phyloP scores from a whole-genome alignment of 176 grass and related monocot genomes.

The Carex parvula region DNA sequence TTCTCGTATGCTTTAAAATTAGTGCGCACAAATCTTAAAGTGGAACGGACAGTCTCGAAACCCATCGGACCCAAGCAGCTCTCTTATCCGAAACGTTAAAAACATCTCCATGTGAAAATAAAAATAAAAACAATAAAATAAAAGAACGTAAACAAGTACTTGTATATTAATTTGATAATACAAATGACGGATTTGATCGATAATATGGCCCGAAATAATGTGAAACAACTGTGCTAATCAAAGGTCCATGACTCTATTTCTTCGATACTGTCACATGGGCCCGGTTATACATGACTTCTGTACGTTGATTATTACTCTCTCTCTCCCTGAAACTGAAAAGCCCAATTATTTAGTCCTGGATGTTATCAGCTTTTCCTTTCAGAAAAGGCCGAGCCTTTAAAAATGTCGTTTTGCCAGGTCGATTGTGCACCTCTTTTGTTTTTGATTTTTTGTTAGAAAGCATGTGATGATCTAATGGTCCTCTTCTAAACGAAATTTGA shows the following conservation, averaged over 20 bases:
- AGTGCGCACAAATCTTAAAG: no score
- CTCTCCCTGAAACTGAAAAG: no score
- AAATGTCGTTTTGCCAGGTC: conserved; percentile 6
- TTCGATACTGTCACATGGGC: neutral
- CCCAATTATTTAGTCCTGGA: neutral
- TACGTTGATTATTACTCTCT: no score
- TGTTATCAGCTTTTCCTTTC: neutral
- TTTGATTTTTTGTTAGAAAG: neutral
- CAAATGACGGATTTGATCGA: neutral
- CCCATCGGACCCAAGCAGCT: no score
- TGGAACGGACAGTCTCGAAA: no score
- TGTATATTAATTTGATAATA: no score
- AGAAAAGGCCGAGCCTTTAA: neutral
- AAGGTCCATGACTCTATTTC: neutral
- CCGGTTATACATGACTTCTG: neutral
- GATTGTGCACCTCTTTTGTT: neutral
- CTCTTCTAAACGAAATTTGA: neutral
- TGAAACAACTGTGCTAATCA: neutral
- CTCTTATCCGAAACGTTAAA: no score
- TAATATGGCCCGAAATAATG: neutral
- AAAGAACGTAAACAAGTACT: no score
- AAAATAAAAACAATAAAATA: no score
- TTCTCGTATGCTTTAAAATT: no score
- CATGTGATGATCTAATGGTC: neutral
- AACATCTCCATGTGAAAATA: no score